Conservation (phyloP, 1,284 basidiomycete species). For the Puccinia polysora region DNA sequence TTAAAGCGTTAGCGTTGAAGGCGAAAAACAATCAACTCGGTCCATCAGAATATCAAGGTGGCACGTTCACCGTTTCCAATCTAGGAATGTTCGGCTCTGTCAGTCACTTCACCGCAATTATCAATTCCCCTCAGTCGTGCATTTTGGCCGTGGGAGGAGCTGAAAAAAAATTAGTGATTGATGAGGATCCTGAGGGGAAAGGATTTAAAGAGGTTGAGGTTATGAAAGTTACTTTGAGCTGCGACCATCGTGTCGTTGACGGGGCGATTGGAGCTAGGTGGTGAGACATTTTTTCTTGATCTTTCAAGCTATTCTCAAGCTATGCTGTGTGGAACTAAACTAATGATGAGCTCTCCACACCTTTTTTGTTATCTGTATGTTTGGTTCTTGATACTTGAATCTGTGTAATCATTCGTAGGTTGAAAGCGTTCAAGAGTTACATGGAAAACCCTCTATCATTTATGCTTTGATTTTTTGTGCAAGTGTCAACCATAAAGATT, state of each 20-base stretch:
- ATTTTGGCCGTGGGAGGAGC: slow-evolving; percentile 93
- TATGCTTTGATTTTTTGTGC: slow-evolving; percentile 52
- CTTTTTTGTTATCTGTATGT: too few relatives aligned
- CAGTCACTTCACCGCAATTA: slow-evolving; percentile 95
- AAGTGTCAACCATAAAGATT: too few relatives aligned
- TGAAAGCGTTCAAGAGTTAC: slow-evolving; percentile 92
- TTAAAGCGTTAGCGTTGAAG: slow-evolving; percentile 87
- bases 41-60: slow-evolving; percentile 94
- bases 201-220: slow-evolving; percentile 85
- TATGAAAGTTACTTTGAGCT: slow-evolving; percentile 94
- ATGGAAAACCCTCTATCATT: slow-evolving; percentile 80
- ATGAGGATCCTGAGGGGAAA: slow-evolving; percentile 72
- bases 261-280: slow-evolving; percentile 78
- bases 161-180: slow-evolving; percentile 78
- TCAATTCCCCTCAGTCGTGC: slow-evolving; percentile 97
- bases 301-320: not conserved
- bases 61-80: slow-evolving; percentile 98
- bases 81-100: slow-evolving; percentile 85
- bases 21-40: slow-evolving; percentile 93
- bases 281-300: slow-evolving; percentile 52
- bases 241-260: slow-evolving; percentile 73
- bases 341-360: not conserved
- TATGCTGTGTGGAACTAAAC: slow-evolving; percentile 3
- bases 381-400: too few relatives aligned
- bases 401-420: slow-evolving; percentile 45